Conservation (phyloP, 495 filamentous ascomycete genomes). For the Pseudomonodictys pantanalensis region DNA sequence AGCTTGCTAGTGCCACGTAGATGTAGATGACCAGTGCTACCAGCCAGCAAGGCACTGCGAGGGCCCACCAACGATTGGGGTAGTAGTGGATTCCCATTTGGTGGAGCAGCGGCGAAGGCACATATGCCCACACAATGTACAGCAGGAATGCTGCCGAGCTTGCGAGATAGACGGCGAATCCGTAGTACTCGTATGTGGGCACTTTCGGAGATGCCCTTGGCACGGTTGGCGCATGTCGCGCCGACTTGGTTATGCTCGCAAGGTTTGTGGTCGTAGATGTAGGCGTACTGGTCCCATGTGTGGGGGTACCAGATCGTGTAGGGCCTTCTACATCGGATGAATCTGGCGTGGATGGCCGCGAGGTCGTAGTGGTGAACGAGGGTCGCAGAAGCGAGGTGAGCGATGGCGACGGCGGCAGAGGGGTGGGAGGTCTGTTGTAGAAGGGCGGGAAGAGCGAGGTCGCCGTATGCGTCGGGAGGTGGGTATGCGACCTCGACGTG, state of each 20-base stretch:
- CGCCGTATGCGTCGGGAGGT: slow-evolving; percentile 30
- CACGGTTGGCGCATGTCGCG: slow-evolving; percentile 65
- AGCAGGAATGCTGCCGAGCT: slow-evolving; percentile 76
- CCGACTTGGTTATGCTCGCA: slow-evolving; percentile 59
- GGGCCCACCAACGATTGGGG: slow-evolving; percentile 93
- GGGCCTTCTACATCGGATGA: slow-evolving; percentile 76
- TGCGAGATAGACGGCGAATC: slow-evolving; percentile 91
- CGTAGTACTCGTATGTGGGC: slow-evolving; percentile 98
- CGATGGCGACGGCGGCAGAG: slow-evolving; percentile 88
- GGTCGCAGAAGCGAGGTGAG: slow-evolving; percentile 91
- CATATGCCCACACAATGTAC: slow-evolving; percentile 91
- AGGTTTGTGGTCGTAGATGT: slow-evolving; percentile 60
- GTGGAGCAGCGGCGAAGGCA: slow-evolving; percentile 87
- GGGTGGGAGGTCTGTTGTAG: slow-evolving; percentile 52
- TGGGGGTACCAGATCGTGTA: slow-evolving; percentile 35
- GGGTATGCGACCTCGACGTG: slow-evolving; percentile 37
- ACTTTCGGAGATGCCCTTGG: slow-evolving; percentile 88
- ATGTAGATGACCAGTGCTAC: slow-evolving; percentile 89
- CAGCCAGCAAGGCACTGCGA: slow-evolving; percentile 84
- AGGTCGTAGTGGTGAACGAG: slow-evolving; percentile 62
- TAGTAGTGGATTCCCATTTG: slow-evolving; percentile 95
- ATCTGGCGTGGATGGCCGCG: slow-evolving; percentile 86
- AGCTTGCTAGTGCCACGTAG: slow-evolving; percentile 86
- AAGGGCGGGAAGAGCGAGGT: slow-evolving; percentile 45
- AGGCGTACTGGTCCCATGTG: slow-evolving; percentile 34